Base-by-base conservation (phyloP, 345 rosid genomes). In the Combretum micranthum region DNA sequence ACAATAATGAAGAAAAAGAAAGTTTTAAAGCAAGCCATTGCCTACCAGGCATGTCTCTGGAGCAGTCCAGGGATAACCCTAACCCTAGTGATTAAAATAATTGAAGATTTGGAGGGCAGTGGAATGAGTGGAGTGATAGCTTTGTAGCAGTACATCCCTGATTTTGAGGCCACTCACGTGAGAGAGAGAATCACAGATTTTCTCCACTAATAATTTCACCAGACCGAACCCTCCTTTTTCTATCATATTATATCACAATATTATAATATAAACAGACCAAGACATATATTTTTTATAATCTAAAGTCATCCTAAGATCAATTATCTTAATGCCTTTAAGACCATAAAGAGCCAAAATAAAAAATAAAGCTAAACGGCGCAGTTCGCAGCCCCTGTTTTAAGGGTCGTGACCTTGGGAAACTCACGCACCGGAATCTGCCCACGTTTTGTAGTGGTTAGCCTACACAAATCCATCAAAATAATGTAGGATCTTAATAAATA, bases 151-250 rank as follows among this genome's bases (percentile, higher is more conserved):
- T 32, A 3, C 32, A 47, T 59, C 32, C 53, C 62, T 59, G 62
- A 59, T 59, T 59, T 59, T 59, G 53, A 59, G 62, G 62, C 53
- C 47, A 20, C 26, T 25, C 62, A 59, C 62, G 53, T 59, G 62
- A 47, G 62, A 44, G n/a, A 22, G 62, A 52, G 62, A 59, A 47
- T 47, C 62, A n/a, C 62, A 47, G 12, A n/a, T 47, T 58, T 22
- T 44, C 47, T 43, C 44, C 62, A 59, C 53, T 59, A 15, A 45
- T 46, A 25, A 23, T 52, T 52, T 59, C 62, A 32, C 39, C 39
- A 32, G 12, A 47, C 62, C 62, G 47, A 47, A 59, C 49, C 62
- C 44, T 14, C 42, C 19, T 58, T 59, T 59, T 16, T 16, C 12
- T 52, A 54, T 54, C 44, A 54, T 54, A 54, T 54, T 44, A 37